These are phyloP conservation scores for Dichotomocladium elegans DNA, from an alignment of 371 early-diverging fungal genomes.

Conservation along the genomic window DNA sequence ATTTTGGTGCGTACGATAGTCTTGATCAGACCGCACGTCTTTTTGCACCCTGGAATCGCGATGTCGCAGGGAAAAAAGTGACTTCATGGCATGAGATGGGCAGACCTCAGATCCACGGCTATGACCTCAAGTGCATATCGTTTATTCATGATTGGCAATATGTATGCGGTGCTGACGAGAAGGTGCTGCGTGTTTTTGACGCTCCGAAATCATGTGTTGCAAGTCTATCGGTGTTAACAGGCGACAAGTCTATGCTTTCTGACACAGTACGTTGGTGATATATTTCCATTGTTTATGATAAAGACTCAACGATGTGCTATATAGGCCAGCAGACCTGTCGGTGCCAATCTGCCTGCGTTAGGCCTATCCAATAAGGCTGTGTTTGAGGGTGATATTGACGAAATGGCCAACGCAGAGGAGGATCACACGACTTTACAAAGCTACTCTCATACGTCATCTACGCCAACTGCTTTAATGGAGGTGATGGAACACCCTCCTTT, in stretches of 20 bases:
- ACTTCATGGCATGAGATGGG: conserved; percentile 91
- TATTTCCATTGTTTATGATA: background rate
- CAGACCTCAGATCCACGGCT: conserved; percentile 96
- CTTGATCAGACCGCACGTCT: conserved; percentile 89
- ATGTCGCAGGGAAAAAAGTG: conserved; percentile 13
- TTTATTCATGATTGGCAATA: conserved; percentile 74
- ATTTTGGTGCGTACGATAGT: conserved; percentile 27
- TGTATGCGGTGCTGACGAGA: conserved; percentile 94
- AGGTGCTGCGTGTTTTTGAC: conserved; percentile 88
- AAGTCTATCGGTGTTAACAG: conserved; percentile 54
- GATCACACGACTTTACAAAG: conserved; percentile 47
- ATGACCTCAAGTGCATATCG: conserved; percentile 84
- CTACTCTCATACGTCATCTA: conserved; percentile 48
- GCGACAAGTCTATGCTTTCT: conserved; percentile 29
- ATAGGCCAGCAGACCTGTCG: conserved; percentile 61
- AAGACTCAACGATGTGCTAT: background rate
- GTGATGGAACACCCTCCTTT: conserved; percentile 73
- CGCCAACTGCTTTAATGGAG: conserved; percentile 49
- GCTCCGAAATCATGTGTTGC: conserved; percentile 81
- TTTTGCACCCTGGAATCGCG: conserved; percentile 70
- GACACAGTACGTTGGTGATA: conserved; percentile 28
- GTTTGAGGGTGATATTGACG: conserved; percentile 52
- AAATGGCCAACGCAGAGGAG: conserved; percentile 41
- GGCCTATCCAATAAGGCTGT: conserved; percentile 96
- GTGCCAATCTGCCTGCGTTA: conserved; percentile 86